Evolutionary conservation across 1,284 basidiomycete species (phyloP).

Genomic region (Papiliotrema nemorosa): DNA sequence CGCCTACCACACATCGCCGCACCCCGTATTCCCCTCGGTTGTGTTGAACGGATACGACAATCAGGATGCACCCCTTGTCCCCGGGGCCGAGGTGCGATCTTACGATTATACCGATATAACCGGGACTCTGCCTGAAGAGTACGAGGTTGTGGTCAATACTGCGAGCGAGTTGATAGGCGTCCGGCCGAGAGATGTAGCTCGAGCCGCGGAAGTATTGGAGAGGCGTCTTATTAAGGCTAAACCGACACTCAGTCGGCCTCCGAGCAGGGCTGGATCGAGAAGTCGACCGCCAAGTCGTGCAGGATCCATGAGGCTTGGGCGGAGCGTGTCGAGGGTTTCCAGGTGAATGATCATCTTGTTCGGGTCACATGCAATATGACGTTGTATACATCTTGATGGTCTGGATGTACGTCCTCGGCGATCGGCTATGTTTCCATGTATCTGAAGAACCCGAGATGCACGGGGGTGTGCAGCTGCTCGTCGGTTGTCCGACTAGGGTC

Average conservation of each 20-base stretch:
- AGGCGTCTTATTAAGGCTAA: conserved; percentile 22
- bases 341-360: too few relatives aligned
- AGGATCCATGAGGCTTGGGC: too few relatives aligned
- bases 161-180: conserved; percentile 35
- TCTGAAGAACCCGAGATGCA: too few relatives aligned
- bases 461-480: too few relatives aligned
- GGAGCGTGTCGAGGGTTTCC: too few relatives aligned
- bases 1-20: conserved; percentile 1
- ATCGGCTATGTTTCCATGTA: too few relatives aligned
- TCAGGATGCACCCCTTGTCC: conserved; percentile 29
- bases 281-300: background rate
- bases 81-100: conserved; percentile 29
- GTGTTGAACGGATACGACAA: conserved; percentile 7
- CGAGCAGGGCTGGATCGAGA: background rate
- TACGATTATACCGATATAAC: conserved; percentile 27
- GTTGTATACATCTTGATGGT: too few relatives aligned
- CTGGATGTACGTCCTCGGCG: too few relatives aligned
- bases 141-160: conserved; percentile 24
- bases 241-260: background rate
- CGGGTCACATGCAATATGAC: too few relatives aligned
- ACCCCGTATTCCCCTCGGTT: background rate
- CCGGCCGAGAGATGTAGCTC: conserved; percentile 12
- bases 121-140: conserved; percentile 24
- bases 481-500: too few relatives aligned
- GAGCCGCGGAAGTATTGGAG: conserved; percentile 31